Conservation (phyloP, 352 stramenopile genomes). For the Phytophthora rubi region DNA sequence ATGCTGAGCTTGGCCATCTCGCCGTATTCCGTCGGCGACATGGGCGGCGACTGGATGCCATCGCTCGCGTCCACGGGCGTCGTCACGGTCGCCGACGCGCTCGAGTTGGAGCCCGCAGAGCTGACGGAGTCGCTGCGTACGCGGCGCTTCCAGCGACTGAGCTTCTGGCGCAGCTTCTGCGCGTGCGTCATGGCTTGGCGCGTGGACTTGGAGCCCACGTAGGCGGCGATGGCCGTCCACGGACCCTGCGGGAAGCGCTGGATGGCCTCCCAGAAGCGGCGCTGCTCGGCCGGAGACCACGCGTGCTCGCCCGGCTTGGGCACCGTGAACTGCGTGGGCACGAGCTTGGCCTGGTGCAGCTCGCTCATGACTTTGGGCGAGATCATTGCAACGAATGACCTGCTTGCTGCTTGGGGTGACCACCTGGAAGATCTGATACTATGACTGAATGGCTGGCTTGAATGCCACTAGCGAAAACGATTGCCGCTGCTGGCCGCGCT, state of each 20-base stretch:
- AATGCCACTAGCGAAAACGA: constrained; percentile 25
- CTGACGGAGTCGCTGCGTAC: constrained; percentile 44
- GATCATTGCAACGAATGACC: constrained; percentile 41
- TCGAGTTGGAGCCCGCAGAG: constrained; percentile 23
- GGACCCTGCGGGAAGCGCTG: constrained; percentile 63
- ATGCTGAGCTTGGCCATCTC: constrained; percentile 36
- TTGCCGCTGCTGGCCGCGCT: too few relatives aligned
- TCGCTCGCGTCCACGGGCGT: constrained; percentile 8
- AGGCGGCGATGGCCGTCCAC: constrained; percentile 66
- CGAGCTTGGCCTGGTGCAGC: constrained; percentile 59
- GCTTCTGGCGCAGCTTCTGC: constrained; percentile 75
- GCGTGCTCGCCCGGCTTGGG: constrained; percentile 59
- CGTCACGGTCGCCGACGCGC: constrained; percentile 25
- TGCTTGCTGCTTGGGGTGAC: neutral
- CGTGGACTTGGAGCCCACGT: constrained; percentile 67
- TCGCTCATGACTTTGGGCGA: constrained; percentile 67
- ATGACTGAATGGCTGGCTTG: too few relatives aligned
- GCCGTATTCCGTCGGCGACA: constrained; percentile 34
- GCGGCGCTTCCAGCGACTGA: constrained; percentile 61
- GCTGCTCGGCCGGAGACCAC: constrained; percentile 54
- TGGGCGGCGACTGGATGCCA: constrained; percentile 30
- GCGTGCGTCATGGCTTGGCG: constrained; percentile 75
- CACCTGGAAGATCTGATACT: neutral
- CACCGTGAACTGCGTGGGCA: constrained; percentile 65
- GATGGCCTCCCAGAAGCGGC: constrained; percentile 66